These are phyloP conservation scores for Glonium stellatum DNA, from an alignment of 495 filamentous ascomycete species.

Conservation along the genomic window DNA sequence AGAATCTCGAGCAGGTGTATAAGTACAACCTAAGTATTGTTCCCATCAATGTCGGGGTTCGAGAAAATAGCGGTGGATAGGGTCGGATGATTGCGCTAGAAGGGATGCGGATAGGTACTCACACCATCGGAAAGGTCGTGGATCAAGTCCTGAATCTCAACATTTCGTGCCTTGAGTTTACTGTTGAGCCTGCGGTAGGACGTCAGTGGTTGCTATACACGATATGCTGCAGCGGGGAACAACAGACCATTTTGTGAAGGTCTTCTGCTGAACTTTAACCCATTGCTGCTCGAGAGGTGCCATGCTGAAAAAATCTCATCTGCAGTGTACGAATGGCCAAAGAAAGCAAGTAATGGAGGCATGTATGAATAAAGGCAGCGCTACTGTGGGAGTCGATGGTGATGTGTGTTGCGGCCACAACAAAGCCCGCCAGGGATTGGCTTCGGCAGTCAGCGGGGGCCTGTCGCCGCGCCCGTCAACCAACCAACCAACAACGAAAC, in stretches of 20 bases:
- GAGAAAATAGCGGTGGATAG: not conserved
- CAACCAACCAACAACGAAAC: not conserved
- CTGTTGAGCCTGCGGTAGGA: conserved; percentile 71
- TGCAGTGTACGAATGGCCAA: conserved; percentile 5
- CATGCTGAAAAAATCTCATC: conserved; percentile 36
- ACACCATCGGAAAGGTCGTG: conserved; percentile 89
- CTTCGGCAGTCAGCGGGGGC: conserved; percentile 3
- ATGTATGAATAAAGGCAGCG: not conserved
- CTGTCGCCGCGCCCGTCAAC: not conserved
- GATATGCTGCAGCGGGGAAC: not conserved
- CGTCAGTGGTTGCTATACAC: not conserved
- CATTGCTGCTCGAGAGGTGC: conserved; percentile 75
- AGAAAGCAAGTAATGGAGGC: not conserved
- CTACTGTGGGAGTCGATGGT: not conserved
- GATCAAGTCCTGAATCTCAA: conserved; percentile 76
- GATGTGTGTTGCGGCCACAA: conserved; percentile 16
- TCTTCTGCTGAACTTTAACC: conserved; percentile 97
- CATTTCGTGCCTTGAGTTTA: conserved; percentile 68
- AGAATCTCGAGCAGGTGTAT: conserved; percentile 96
- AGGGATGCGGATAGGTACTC: conserved; percentile 37
- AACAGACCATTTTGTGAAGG: conserved; percentile 92
- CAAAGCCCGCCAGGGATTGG: conserved; percentile 1
- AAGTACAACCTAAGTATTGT: conserved; percentile 66
- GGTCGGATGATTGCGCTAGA: not conserved
- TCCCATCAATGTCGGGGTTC: conserved; percentile 2